Base-by-base conservation (phyloP, 2,329 filamentous ascomycete genomes). In the Colletotrichum abscissum region DNA sequence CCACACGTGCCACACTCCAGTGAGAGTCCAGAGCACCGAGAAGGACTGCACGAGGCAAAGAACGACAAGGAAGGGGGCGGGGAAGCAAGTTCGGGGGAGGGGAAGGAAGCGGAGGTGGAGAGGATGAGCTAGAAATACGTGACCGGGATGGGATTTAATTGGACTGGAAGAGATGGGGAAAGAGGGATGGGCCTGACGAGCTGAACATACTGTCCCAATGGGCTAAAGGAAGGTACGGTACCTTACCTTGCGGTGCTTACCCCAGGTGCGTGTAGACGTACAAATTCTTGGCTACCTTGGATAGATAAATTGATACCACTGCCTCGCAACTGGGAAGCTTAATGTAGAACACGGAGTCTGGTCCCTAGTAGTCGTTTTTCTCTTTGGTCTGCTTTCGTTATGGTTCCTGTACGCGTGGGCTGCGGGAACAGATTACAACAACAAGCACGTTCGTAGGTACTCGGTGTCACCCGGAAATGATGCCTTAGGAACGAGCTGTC, bases 71-170 rank as follows among this genome's bases (percentile, higher is more conserved):
- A 52, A 46, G 28, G 35, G 56, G 19, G 54, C 58, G 71, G 60
- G 67, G 57, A 28, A 26, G 26, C 64, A 30, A 63, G 56, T 54
- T 69, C 54, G 66, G 59, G 54, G 67, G 42, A 67, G 58, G 64
- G 49, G 69, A 57, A 62, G 65, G 65, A 62, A 46, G 70, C 59
- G 66, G 66, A 73, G 70, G 70, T 59, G 66, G 70, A 58, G 58
- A 69, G 69, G 59, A 52, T 28, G 12, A 46, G 63, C 42, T 26
- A 19, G 42, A 49, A 49, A 49, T 49, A 22, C 19, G 42, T 49
- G 19, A 22, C 42, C 6, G 42, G 42, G 42, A 22, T 22, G 16
- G 7, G 19, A n/a, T 49, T 22, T 49, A 22, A 49, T 56, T n/a
- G 63, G 69, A 62, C 67, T 67, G 57, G 63, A 62, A 26, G 63